Conservation (phyloP, 1,284 basidiomycete genomes). For the Ceratobasidium sp. region DNA sequence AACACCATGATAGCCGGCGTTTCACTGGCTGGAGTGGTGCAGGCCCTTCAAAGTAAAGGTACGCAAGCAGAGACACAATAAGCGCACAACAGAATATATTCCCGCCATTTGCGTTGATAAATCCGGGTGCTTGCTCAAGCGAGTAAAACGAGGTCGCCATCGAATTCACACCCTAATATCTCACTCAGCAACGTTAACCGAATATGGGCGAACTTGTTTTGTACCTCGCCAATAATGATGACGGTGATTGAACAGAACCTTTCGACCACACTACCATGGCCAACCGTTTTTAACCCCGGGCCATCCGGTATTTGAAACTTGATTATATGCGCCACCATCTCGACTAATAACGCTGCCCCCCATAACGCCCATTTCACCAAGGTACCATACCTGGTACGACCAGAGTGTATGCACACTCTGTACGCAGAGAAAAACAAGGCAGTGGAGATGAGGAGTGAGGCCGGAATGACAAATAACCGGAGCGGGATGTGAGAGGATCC, state of each 20-base stretch:
- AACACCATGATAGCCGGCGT: constrained; percentile 7
- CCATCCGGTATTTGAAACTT: background rate
- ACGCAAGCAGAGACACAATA: constrained; percentile 19
- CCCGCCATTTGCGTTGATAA: background rate
- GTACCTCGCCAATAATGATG: constrained; percentile 35
- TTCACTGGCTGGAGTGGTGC: constrained; percentile 7
- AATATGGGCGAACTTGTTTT: background rate
- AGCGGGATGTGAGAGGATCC: no score
- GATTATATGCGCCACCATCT: constrained; percentile 11
- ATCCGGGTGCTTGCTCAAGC: constrained; percentile 12
- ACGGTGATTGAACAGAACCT: constrained; percentile 4
- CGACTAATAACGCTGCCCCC: background rate
- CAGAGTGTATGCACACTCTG: background rate
- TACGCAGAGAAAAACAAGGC: constrained; percentile 6
- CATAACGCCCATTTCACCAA: background rate
- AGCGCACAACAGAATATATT: background rate
- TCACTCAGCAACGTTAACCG: background rate
- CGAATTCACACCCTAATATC: constrained; percentile 20
- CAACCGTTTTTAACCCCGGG: background rate
- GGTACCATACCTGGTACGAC: background rate
- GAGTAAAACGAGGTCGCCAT: constrained; percentile 4
- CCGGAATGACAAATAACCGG: no score
- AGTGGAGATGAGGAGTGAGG: no score
- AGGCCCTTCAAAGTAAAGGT: constrained; percentile 34
- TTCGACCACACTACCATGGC: constrained; percentile 5